Evolutionary conservation across 2,329 filamentous ascomycete species (phyloP).

Genomic region (Zymoseptoria tritici): DNA sequence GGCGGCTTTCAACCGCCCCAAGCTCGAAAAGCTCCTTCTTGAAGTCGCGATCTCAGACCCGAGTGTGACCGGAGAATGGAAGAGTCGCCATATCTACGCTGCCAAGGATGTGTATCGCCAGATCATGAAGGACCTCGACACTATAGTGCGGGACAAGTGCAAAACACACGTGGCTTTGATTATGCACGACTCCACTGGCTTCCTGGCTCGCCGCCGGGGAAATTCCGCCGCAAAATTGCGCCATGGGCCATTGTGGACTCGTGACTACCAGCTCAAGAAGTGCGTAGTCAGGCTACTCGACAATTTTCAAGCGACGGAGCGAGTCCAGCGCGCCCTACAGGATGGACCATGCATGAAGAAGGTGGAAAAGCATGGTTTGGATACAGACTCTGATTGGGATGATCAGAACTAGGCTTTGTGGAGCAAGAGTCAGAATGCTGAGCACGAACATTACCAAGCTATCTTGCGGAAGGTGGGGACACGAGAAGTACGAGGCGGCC

Average conservation of each 20-base stretch:
- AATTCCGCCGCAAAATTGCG: no score
- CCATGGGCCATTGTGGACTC: neutral
- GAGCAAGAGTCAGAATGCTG: no score
- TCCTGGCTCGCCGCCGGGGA: no score
- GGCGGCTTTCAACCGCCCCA: neutral
- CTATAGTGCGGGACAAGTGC: neutral
- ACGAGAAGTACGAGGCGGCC: no score
- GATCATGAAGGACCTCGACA: neutral
- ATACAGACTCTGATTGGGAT: no score
- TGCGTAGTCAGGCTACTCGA: neutral
- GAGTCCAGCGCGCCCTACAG: neutral
- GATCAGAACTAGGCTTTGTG: no score
- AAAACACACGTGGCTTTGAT: no score
- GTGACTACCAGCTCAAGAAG: neutral
- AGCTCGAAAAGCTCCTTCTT: neutral
- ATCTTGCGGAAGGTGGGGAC: no score
- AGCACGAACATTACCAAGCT: no score
- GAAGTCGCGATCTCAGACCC: neutral
- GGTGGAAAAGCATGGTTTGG: no score
- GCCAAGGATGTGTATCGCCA: neutral
- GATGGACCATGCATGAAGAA: neutral
- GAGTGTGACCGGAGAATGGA: neutral
- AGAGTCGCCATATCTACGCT: neutral
- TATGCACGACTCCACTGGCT: no score
- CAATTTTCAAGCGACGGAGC: neutral